Percentiles rank a stretch among this genome's conserved stretches.
These are phyloP conservation scores for Brassica hybrid DNA, from an alignment of 441 rosid species.

Conservation along the genomic window DNA sequence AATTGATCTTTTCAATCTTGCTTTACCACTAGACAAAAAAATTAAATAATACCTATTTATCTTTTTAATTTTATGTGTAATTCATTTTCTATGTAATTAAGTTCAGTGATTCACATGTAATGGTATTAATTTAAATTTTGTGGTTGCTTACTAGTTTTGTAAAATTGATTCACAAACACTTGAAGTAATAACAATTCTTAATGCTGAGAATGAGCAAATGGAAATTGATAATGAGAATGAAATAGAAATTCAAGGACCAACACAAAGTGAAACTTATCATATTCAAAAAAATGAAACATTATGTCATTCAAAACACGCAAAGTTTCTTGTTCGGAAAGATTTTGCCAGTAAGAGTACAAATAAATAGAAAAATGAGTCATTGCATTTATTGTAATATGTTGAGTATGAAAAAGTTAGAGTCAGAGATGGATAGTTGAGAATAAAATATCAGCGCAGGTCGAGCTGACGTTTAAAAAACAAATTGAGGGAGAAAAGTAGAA, in stretches of 20 bases:
- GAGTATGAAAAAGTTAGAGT: neutral
- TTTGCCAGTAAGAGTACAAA: neutral
- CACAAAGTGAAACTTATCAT: neutral
- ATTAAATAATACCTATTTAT: too few species aligned
- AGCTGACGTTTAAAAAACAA: neutral
- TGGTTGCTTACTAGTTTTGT: neutral
- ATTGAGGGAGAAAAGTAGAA: neutral
- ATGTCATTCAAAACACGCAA: neutral
- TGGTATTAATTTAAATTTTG: too few species aligned
- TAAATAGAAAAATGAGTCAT: neutral
- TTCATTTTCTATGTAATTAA: too few species aligned
- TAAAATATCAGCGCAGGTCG: too few species aligned
- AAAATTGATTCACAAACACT: slow-evolving; percentile 1
- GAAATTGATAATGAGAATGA: neutral
- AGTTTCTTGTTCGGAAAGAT: neutral
- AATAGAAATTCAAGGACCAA: neutral
- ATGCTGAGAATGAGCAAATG: slow-evolving; percentile 9
- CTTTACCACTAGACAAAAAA: too few species aligned
- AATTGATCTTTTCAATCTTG: too few species aligned
- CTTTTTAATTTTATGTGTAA: too few species aligned
- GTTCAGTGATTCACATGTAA: too few species aligned
- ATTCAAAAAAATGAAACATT: neutral
- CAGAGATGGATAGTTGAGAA: too few species aligned
- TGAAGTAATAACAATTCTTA: neutral
- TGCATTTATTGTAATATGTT: slow-evolving; percentile 8